Evolutionary conservation across 2,329 filamentous ascomycete genomes (phyloP), one percentile per base, ranked within the genome.

Genomic region (Sporothrix schenckii): DNA sequence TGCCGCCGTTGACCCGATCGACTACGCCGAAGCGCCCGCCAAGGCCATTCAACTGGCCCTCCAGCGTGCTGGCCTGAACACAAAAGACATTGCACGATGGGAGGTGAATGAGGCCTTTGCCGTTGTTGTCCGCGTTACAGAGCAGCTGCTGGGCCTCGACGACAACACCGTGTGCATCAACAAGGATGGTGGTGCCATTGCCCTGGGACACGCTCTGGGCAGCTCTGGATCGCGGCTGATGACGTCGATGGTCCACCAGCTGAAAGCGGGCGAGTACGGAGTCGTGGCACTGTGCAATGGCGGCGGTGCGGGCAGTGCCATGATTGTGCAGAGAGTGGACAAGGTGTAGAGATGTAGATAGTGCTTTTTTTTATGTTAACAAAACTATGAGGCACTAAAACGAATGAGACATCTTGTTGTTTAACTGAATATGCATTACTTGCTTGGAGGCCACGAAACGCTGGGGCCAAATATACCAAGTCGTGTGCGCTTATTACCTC

Each of bases 101-200:
- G 56, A 60, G 19, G 56, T 60, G 16, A 60, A 60, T 30, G 56
- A 60, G 30, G 56, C 56, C 2, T 60, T 60, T 60, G 56, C 56
- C 9, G 34, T 60, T 14, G 56, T 60, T 10, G 56, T 60, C 0
- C 34, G 30, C 16, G 56, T 60, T 14, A 60, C 56, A 6, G 56
- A 60, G 56, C 30, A 39, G 56, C 30, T 60, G 4, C 19, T 60
- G 19, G 56, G 56, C 19, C 34, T 60, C 16, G 56, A 60, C 19
- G 56, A 41, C 19, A 41, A 60, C 30, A 41, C 56, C 5, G 56
- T 30, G 34, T 30, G 16, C 3, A 19, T 60, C 7, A 60, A 41
- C 16, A 9, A 21, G 16, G 34, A 19, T 13, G 56, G 56, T 5
- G 56, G 56, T 13, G 56, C 56, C 9, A 60, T 60, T 41, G 34